Base-by-base conservation (phyloP, 73 alveolate genomes). In the Paramecium primaurelia region DNA sequence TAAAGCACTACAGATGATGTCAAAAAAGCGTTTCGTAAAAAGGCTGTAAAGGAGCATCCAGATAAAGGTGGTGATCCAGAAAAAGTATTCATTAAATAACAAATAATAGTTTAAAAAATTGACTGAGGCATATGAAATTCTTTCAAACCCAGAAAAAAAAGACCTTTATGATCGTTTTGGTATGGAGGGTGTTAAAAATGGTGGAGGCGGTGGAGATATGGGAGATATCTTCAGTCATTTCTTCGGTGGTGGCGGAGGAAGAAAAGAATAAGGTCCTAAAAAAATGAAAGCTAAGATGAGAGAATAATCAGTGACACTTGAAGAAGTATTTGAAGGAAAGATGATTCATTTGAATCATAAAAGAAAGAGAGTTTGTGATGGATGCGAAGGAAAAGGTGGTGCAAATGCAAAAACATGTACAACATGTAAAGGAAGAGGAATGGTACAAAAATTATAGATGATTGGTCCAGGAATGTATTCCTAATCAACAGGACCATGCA, bases 31-130 rank as follows among this genome's bases (percentile, higher is more conserved):
- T 98, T 95, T 47, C 96, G 97, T 45, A 94, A 86, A 92, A 95
- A 93, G 92, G 98, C 97, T 86, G 64, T 93, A 28, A 95, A 95
- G 92, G 97, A 98, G 89, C 99, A 98, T 93, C 99, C 99, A 40
- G 99, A 98, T 89, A 98, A 98, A 92, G 99, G 99, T 12, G 99
- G 99, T 32, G 98, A 95, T 86, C 98, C 99, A 51, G 97, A 97
- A 88, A 97, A 89, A 34, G 94, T 89, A 89, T 71, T 8, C 9
- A n/a, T 0, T 58, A 16, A 37, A 45, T 40, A 4, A 6, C 1
- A 25, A 10, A 4, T 71, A 45, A 40, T 89, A 97, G 95, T 98
- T 98, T 95, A 97, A 97, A 87, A 99, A 97, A 64, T 84, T 98
- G 64, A 94, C 97, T 83, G 96, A 88, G 54, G 99, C 99, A 5